These are phyloP conservation scores for Cymbopogon citratus DNA, from an alignment of 176 grass and related monocot species.

Conservation along the genomic window DNA sequence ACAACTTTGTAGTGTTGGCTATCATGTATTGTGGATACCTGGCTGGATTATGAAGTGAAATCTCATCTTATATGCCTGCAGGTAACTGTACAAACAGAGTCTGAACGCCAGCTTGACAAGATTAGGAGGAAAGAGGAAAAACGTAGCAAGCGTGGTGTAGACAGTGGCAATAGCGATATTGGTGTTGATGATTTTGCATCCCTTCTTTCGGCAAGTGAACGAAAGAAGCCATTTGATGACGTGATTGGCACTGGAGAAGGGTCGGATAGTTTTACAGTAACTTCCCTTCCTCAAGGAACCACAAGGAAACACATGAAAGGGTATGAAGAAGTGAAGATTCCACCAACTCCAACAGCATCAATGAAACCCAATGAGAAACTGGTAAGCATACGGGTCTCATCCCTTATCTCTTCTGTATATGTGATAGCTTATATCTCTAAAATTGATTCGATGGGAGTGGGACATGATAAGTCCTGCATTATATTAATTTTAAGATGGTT, in stretches of 20 bases:
- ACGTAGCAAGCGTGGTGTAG: constrained; percentile 52
- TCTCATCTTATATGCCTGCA: constrained; percentile 30
- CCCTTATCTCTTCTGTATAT: constrained; percentile 6
- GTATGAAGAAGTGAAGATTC: constrained; percentile 99
- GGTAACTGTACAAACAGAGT: constrained; percentile 93
- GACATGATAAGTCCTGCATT: not conserved
- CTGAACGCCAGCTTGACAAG: constrained; percentile 85
- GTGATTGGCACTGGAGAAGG: constrained; percentile 76
- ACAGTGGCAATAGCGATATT: constrained; percentile 62
- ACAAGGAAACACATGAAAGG: constrained; percentile 67
- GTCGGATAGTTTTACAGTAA: constrained; percentile 42
- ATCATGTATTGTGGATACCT: constrained; percentile 1
- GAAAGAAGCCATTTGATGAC: constrained; percentile 81
- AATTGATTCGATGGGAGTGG: constrained; percentile 18
- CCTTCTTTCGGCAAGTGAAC: constrained; percentile 83
- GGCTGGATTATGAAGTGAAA: constrained; percentile 5
- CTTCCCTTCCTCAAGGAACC: constrained; percentile 91
- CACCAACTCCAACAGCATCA: constrained; percentile 65
- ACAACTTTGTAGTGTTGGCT: constrained; percentile 11
- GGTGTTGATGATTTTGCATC: constrained; percentile 62
- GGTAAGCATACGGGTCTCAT: constrained; percentile 42
- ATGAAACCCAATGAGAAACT: constrained; percentile 79
- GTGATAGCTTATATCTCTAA: not conserved
- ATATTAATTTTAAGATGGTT: not conserved
- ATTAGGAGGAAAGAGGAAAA: constrained; percentile 91